Percentiles rank a stretch among this genome's conserved stretches.
Evolutionary conservation across 306 rosid species (phyloP).

Genomic region (Prunus armeniaca): DNA sequence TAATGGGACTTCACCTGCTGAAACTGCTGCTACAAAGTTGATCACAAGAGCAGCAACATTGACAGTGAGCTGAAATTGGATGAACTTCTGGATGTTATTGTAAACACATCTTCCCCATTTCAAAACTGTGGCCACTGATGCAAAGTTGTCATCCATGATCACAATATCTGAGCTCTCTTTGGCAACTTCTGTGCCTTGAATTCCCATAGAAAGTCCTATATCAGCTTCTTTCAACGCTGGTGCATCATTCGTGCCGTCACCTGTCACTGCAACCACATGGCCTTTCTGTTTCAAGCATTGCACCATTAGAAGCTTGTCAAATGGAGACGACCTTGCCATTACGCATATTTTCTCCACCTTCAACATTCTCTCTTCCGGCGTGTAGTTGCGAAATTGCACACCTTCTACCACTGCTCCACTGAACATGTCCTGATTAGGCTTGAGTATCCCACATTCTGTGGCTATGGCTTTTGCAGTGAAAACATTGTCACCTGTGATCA

Average conservation of each 20-base stretch:
- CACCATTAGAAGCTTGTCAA: constrained; percentile 33
- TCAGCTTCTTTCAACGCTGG: constrained; percentile 36
- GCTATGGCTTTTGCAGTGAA: constrained; percentile 40
- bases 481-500: constrained; percentile 44
- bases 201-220: constrained; percentile 39
- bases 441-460: constrained; percentile 40
- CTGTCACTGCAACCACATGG: constrained; percentile 39
- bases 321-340: constrained; percentile 41
- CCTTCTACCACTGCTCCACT: constrained; percentile 38
- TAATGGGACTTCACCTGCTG: constrained; percentile 28
- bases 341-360: constrained; percentile 34
- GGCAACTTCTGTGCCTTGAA: constrained; percentile 37
- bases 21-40: constrained; percentile 38
- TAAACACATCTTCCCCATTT: constrained; percentile 44
- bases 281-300: constrained; percentile 39
- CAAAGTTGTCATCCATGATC: constrained; percentile 38
- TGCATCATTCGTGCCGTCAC: constrained; percentile 36
- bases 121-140: constrained; percentile 29
- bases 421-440: background rate
- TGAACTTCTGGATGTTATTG: constrained; percentile 38
- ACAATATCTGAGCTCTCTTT: constrained; percentile 34
- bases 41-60: constrained; percentile 29
- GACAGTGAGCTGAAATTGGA: constrained; percentile 39
- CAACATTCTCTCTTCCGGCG: constrained; percentile 29
- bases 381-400: constrained; percentile 29